phyloP scores from a whole-genome alignment of 306 rosid genomes.

The Albizia julibrissin region DNA sequence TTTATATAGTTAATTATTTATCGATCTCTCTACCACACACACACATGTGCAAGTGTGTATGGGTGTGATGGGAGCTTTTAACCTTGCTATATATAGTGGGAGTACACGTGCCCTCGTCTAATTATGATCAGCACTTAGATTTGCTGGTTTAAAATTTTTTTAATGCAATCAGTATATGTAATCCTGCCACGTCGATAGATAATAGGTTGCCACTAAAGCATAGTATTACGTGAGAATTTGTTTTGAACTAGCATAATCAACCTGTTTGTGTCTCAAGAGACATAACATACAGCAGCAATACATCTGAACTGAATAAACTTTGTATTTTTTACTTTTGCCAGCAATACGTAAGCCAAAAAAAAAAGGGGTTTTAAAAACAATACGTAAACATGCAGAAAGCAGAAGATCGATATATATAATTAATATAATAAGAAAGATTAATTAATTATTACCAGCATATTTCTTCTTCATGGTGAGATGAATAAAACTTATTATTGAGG shows the following conservation, averaged over 20 bases:
- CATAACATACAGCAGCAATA: background rate
- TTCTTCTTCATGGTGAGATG: background rate
- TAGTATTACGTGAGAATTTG: constrained; percentile 15
- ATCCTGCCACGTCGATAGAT: background rate
- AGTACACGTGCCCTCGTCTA: constrained; percentile 26
- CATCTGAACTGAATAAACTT: background rate
- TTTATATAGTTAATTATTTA: background rate
- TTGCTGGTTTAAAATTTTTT: background rate
- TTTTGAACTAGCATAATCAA: constrained; percentile 1
- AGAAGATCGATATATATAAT: no score
- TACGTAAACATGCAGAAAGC: background rate
- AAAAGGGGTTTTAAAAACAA: no score
- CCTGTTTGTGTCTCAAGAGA: constrained; percentile 28
- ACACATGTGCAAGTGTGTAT: background rate
- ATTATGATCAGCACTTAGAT: background rate
- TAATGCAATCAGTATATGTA: background rate
- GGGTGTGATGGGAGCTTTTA: background rate
- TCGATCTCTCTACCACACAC: no score
- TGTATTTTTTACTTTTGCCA: no score
- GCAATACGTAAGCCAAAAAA: no score
- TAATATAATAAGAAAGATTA: background rate
- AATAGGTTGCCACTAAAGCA: background rate
- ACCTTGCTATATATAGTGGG: background rate
- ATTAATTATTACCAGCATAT: background rate
- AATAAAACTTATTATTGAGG: background rate